phyloP scores from a whole-genome alignment of 495 filamentous ascomycete genomes.

The Evansstolkia leycettana region DNA sequence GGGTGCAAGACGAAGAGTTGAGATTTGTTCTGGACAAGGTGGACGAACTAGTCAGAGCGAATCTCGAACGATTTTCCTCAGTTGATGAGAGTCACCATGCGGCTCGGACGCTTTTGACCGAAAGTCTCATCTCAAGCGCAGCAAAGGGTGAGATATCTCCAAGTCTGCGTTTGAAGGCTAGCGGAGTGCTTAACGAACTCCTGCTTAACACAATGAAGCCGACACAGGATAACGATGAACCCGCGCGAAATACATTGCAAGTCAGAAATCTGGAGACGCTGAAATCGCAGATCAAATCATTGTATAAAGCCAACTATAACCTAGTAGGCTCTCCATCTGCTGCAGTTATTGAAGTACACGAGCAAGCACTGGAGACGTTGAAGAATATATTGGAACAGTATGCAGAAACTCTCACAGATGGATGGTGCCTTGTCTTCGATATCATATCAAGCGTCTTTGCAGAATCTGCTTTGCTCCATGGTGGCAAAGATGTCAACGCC shows the following conservation, averaged over 20 bases:
- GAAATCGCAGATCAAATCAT: conserved; percentile 37
- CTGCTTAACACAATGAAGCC: conserved; percentile 41
- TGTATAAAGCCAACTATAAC: conserved; percentile 25
- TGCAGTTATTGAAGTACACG: conserved; percentile 71
- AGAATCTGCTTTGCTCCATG: conserved; percentile 14
- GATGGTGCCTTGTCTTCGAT: conserved; percentile 77
- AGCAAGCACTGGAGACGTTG: conserved; percentile 66
- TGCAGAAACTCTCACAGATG: conserved; percentile 67
- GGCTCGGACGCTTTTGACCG: conserved; percentile 64
- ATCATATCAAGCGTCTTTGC: conserved; percentile 78
- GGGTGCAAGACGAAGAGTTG: conserved; percentile 35
- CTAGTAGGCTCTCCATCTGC: conserved; percentile 18
- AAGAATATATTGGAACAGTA: conserved; percentile 77
- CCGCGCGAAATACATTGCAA: conserved; percentile 43
- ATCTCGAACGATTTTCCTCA: conserved; percentile 60
- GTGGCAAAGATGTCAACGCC: conserved; percentile 6
- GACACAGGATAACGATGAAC: conserved; percentile 14
- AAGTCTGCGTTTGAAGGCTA: conserved; percentile 56
- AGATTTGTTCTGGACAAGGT: conserved; percentile 74
- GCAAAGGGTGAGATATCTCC: conserved; percentile 39
- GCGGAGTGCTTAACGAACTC: conserved; percentile 61
- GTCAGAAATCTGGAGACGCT: conserved; percentile 59
- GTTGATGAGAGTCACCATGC: conserved; percentile 44
- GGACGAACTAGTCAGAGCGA: conserved; percentile 63
- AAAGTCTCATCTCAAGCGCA: conserved; percentile 55